These are phyloP conservation scores for Marasmius tenuissimus DNA, from an alignment of 1,284 basidiomycete species.

Conservation along the genomic window DNA sequence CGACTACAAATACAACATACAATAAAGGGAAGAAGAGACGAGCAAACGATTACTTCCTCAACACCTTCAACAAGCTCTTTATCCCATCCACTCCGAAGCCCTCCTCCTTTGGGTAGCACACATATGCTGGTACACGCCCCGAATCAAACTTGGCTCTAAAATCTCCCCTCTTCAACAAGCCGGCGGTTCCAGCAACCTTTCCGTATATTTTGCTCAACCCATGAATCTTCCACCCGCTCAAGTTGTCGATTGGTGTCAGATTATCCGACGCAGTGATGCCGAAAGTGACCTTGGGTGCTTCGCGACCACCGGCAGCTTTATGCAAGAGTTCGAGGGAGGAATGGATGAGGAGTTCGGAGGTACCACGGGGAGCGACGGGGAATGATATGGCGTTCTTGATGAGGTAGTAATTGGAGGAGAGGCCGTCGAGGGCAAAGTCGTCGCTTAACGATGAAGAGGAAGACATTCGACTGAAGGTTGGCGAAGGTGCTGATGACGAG, in stretches of 20 bases:
- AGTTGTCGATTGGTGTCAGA: constrained; percentile 37
- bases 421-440: neutral
- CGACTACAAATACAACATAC: too few species aligned
- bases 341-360: constrained; percentile 45
- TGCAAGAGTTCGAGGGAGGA: constrained; percentile 37
- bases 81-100: constrained; percentile 42
- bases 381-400: constrained; percentile 49
- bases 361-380: constrained; percentile 44
- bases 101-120: constrained; percentile 41
- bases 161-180: constrained; percentile 37
- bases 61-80: constrained; percentile 32
- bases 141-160: constrained; percentile 48
- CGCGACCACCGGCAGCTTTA: constrained; percentile 20
- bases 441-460: neutral
- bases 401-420: constrained; percentile 31
- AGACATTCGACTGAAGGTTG: neutral
- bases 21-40: neutral
- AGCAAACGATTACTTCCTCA: constrained; percentile 27
- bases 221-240: constrained; percentile 43
- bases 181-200: constrained; percentile 33
- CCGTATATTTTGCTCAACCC: constrained; percentile 38
- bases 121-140: constrained; percentile 38
- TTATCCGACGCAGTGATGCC: constrained; percentile 40
- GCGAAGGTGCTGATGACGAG: neutral
- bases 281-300: constrained; percentile 35